Evolutionary conservation across 2,329 filamentous ascomycete species (phyloP).

Genomic region (Tolypocladium album): DNA sequence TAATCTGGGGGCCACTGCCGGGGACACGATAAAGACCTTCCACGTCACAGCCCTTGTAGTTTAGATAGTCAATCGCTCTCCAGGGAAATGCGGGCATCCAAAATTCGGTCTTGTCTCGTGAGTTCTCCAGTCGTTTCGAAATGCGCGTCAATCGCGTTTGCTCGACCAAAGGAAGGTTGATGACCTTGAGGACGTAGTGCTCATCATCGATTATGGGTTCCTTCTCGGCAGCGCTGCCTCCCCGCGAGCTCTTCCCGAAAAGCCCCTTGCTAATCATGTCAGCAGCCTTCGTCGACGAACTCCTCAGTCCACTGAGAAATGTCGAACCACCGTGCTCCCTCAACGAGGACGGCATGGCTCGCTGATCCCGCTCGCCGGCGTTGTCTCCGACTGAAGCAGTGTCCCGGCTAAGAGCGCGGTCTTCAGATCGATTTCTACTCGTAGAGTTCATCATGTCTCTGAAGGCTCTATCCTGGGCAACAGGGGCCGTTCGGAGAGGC

Average conservation of each 20-base stretch:
- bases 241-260: conserved; percentile 67
- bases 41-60: conserved; percentile 87
- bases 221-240: conserved; percentile 58
- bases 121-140: conserved; percentile 77
- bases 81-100: conserved; percentile 98
- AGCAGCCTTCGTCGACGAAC: conserved; percentile 61
- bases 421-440: conserved; percentile 61
- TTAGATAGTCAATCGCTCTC: conserved; percentile 92
- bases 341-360: conserved; percentile 37
- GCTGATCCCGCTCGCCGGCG: conserved; percentile 36
- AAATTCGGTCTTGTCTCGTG: conserved; percentile 91
- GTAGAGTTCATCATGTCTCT: conserved; percentile 57
- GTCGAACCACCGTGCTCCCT: conserved; percentile 51
- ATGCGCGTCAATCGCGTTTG: conserved; percentile 88
- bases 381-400: conserved; percentile 28
- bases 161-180: conserved; percentile 77
- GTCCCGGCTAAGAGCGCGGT: conserved; percentile 44
- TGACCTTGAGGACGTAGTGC: conserved; percentile 73
- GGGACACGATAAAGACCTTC: conserved; percentile 90
- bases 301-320: conserved; percentile 65
- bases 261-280: conserved; percentile 75
- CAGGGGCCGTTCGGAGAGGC: conserved; percentile 49
- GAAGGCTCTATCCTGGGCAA: conserved; percentile 55
- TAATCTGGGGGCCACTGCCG: conserved; percentile 80
- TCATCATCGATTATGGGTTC: conserved; percentile 63